Evolutionary conservation across 108 stramenopile species (phyloP).

Genomic region (Bacterosira constricta): DNA sequence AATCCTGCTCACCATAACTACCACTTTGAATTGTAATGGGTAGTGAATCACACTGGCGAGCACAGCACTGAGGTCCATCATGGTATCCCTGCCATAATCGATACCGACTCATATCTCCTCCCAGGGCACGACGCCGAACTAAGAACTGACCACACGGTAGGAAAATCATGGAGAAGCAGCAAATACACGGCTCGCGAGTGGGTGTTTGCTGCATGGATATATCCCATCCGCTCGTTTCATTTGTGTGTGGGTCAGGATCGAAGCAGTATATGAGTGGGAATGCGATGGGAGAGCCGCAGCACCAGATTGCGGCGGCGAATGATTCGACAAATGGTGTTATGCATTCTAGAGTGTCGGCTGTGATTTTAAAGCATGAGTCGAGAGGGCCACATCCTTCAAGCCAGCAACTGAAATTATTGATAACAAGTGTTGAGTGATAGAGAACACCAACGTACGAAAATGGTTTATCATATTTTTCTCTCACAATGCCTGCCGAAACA

Average conservation of each 20-base stretch:
- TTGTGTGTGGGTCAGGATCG: conserved; percentile 45
- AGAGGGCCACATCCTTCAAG: conserved; percentile 4
- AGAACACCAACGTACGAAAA: too few species aligned
- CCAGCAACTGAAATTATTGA: too few species aligned
- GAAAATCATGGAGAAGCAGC: conserved; percentile 50
- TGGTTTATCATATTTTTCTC: too few species aligned
- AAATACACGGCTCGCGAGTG: conserved; percentile 30
- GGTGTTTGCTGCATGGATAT: conserved; percentile 58
- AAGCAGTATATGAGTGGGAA: conserved; percentile 73
- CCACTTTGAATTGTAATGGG: conserved; percentile 64
- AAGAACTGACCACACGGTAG: conserved; percentile 58
- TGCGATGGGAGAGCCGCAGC: conserved; percentile 64
- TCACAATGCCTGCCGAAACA: too few species aligned
- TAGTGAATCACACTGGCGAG: conserved; percentile 52
- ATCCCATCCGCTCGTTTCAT: conserved; percentile 55
- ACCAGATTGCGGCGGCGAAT: conserved; percentile 59
- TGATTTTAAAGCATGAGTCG: conserved; percentile 27
- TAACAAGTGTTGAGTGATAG: too few species aligned
- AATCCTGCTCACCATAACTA: conserved; percentile 63
- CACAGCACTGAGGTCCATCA: conserved; percentile 66
- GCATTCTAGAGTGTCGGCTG: conserved; percentile 55
- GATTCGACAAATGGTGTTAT: conserved; percentile 54
- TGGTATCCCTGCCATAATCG: conserved; percentile 71
- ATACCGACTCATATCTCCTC: conserved; percentile 70
- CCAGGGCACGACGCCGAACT: conserved; percentile 44